These are phyloP conservation scores for Cicer bijugum DNA, from an alignment of 306 rosid genomes.

Conservation along the genomic window DNA sequence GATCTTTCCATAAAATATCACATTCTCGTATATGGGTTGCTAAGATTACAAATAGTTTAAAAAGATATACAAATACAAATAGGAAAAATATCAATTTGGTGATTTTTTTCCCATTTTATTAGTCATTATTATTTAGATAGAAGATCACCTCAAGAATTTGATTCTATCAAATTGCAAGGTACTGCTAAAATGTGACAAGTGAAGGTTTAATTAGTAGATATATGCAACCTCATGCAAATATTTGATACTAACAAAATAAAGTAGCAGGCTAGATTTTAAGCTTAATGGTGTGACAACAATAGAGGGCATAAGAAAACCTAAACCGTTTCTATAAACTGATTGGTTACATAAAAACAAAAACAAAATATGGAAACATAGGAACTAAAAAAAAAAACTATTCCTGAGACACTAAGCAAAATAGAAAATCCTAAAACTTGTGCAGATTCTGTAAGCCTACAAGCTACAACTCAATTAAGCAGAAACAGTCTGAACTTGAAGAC, in stretches of 20 bases:
- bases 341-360: not conserved
- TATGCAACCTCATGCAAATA: not conserved
- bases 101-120: too few species aligned
- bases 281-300: constrained; percentile 21
- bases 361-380: not conserved
- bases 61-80: too few species aligned
- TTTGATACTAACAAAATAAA: constrained; percentile 3
- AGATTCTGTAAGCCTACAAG: too few species aligned
- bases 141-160: constrained; percentile 20
- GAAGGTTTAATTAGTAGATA: not conserved
- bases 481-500: constrained; percentile 36
- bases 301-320: constrained; percentile 1
- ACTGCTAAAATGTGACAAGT: constrained; percentile 20
- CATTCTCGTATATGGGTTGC: too few species aligned
- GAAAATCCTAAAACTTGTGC: not conserved
- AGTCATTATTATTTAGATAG: too few species aligned
- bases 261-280: not conserved
- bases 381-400: not conserved
- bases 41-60: too few species aligned
- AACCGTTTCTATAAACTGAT: not conserved
- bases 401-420: not conserved
- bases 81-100: too few species aligned
- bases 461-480: constrained; percentile 33
- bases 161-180: not conserved
- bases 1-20: too few species aligned